These are phyloP conservation scores for Podila horticola DNA, from an alignment of 192 early-diverging fungal species.

Conservation along the genomic window DNA sequence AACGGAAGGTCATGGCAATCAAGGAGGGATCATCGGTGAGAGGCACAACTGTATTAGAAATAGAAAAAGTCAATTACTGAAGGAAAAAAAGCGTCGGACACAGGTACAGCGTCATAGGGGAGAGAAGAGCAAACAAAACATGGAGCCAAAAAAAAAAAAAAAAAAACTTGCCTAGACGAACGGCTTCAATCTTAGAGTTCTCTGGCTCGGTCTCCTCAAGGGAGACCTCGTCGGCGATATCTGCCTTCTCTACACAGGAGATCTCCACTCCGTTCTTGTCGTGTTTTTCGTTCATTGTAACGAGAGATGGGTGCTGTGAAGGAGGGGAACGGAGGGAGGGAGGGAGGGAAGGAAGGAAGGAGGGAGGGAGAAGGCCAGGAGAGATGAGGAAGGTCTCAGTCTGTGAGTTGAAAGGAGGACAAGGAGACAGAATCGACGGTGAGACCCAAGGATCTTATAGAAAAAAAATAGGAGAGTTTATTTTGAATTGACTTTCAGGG, in stretches of 20 bases:
- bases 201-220: conserved; percentile 16
- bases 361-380: neutral
- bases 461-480: neutral
- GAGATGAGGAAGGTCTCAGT: conserved; percentile 14
- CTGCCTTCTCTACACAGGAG: neutral
- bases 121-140: conserved; percentile 4
- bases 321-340: neutral
- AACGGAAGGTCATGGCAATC: conserved; percentile 56
- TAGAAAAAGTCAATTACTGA: neutral
- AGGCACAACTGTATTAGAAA: conserved; percentile 15
- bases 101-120: neutral
- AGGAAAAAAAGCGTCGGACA: neutral
- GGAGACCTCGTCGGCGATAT: conserved; percentile 6
- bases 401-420: conserved; percentile 10
- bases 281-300: conserved; percentile 13
- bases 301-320: conserved; percentile 6
- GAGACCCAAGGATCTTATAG: conserved; percentile 6
- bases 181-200: conserved; percentile 15
- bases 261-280: conserved; percentile 4
- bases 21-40: conserved; percentile 50
- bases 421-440: conserved; percentile 7
- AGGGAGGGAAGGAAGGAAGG: neutral
- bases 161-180: conserved; percentile 13
- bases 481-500: neutral
- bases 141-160: conserved; percentile 1